phyloP scores from a whole-genome alignment of 352 stramenopile species.

The Phytopythium litorale region DNA sequence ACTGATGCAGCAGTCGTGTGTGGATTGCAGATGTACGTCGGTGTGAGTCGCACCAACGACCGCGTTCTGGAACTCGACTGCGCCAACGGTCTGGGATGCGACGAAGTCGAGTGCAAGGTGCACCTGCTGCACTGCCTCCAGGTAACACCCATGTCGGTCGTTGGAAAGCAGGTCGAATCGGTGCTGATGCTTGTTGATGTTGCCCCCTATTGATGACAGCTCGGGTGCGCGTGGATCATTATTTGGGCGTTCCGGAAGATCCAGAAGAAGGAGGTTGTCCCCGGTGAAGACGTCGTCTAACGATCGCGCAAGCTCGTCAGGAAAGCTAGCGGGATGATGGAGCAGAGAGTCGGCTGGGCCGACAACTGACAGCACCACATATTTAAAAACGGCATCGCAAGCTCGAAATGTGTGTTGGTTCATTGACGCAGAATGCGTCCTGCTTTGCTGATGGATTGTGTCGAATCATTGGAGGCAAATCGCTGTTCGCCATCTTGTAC shows the following conservation, averaged over 20 bases:
- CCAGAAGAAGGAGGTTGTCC: conserved; percentile 40
- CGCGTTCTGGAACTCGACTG: conserved; percentile 36
- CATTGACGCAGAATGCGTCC: too few relatives aligned
- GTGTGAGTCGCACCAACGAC: conserved; percentile 8
- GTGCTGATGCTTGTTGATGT: too few relatives aligned
- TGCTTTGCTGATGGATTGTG: too few relatives aligned
- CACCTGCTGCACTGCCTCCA: conserved; percentile 31
- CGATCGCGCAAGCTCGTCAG: not conserved
- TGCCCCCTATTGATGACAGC: conserved; percentile 2
- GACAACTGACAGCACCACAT: not conserved
- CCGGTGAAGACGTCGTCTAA: not conserved
- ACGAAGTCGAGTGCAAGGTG: conserved; percentile 24
- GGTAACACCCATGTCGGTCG: conserved; percentile 1
- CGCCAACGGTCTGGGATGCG: conserved; percentile 47
- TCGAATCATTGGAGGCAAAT: not conserved
- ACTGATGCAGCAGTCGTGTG: conserved; percentile 7
- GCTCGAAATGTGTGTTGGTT: too few relatives aligned
- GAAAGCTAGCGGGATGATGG: not conserved
- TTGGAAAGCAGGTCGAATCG: too few relatives aligned
- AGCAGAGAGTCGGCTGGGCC: not conserved
- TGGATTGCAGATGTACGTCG: conserved; percentile 25
- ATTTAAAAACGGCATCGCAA: not conserved
- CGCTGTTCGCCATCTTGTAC: not conserved
- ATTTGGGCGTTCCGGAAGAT: conserved; percentile 35
- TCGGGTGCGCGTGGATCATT: conserved; percentile 27